Base-by-base conservation (phyloP, 2,329 filamentous ascomycete species). In the Cytospora chrysosperma region DNA sequence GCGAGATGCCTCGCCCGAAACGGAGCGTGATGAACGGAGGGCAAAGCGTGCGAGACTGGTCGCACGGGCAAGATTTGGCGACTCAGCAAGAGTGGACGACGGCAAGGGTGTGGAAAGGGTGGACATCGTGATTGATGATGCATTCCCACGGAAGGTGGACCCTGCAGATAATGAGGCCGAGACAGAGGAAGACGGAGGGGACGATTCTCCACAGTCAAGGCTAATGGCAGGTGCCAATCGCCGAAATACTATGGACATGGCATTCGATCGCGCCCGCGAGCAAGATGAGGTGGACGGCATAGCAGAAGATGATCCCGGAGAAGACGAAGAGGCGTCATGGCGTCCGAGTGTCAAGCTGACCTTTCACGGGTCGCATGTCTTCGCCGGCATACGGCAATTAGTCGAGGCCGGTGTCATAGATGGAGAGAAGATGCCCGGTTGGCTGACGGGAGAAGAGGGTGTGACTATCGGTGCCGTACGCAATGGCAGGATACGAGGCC, bases 381-480 rank as follows among this genome's bases (percentile, higher is more conserved):
- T 96, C 76, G 88, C 88, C 0, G 93, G 93, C 0, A 81, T 96
- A 27, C 83, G 91, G 55, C 86, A 89, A 70, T 80, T 96, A 34
- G 89, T 94, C 0, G 92, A 96, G 74, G 78, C 85, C 19, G 92
- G 91, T 0, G 81, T 91, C 57, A 79, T 96, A 28, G 87, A 96
- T 72, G 89, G 91, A 1, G 83, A 88, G 70, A 85, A 81, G 61
- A 93, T 96, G 89, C 92, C 93, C 0, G 90, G 90, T 0, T 96
- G 92, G 92, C 89, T 96, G 88, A 95, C 92, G 1, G 93, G 92
- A 2, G 92, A 96, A 71, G 90, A 92, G 52, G 90, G 88, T 0
- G 87, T 95, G 6, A 95, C 90, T 59, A 81, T 88, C 43, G 90
- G 91, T 0, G 82, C 86, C 30, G 86, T 96, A 4, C 83, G 81